Conservation (phyloP, 164 flowering plant genomes). For the Pachysandra terminalis region DNA sequence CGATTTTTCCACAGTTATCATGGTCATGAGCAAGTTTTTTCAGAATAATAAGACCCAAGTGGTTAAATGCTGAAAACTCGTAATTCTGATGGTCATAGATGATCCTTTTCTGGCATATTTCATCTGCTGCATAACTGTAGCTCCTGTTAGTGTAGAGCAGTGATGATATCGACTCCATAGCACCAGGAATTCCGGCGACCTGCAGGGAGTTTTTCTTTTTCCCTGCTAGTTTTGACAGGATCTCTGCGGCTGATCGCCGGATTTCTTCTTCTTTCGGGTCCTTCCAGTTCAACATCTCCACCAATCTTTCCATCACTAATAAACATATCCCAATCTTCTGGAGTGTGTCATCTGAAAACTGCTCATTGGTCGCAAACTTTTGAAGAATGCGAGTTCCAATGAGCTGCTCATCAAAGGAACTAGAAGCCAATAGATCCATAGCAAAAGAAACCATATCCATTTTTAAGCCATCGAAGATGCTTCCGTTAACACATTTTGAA, state of each 20-base stretch:
- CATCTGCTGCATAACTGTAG: constrained; percentile 41
- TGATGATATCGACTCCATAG: constrained; percentile 93
- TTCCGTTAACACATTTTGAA: constrained; percentile 74
- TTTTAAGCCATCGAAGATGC: constrained; percentile 89
- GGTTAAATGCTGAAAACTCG: constrained; percentile 67
- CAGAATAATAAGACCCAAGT: constrained; percentile 73
- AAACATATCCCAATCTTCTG: constrained; percentile 70
- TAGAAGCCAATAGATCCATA: constrained; percentile 69
- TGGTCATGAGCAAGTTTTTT: constrained; percentile 85
- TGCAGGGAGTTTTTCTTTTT: constrained; percentile 80
- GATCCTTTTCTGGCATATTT: constrained; percentile 60
- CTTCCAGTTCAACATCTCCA: constrained; percentile 96
- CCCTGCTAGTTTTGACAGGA: constrained; percentile 65
- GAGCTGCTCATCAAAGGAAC: constrained; percentile 79
- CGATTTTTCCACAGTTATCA: constrained; percentile 90
- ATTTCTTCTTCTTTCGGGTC: constrained; percentile 74
- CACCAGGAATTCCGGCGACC: constrained; percentile 89
- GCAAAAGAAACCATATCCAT: constrained; percentile 88
- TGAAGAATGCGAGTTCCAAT: constrained; percentile 64
- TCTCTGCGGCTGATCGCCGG: constrained; percentile 72
- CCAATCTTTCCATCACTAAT: constrained; percentile 66
- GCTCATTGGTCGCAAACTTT: constrained; percentile 34
- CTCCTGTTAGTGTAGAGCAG: constrained; percentile 49
- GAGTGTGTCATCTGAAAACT: constrained; percentile 66
- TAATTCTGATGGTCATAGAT: too few species aligned